Percentiles rank a stretch among this genome's conserved stretches.
Conservation (phyloP, 108 stramenopile genomes). For the Nitzschia sp. region DNA sequence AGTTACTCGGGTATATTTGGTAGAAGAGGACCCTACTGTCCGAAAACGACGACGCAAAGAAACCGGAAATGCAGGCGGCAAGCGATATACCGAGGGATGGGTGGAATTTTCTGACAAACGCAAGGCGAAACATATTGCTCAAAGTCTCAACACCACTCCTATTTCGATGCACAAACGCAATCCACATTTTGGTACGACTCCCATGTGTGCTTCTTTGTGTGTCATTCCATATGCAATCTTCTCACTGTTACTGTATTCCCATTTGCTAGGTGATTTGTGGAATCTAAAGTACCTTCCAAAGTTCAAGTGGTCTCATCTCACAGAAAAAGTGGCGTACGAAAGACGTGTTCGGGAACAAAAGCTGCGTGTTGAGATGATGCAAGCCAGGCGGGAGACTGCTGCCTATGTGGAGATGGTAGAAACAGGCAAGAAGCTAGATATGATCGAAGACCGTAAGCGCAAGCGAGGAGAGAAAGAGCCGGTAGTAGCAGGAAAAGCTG, state of each 20-base stretch:
- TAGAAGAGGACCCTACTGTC: constrained; percentile 83
- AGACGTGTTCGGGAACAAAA: constrained; percentile 88
- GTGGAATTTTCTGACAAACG: constrained; percentile 92
- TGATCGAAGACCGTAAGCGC: constrained; percentile 86
- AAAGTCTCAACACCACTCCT: constrained; percentile 80
- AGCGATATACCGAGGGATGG: constrained; percentile 94
- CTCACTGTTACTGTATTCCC: constrained; percentile 27
- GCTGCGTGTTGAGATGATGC: constrained; percentile 87
- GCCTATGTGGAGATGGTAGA: constrained; percentile 87
- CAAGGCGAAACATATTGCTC: constrained; percentile 81
- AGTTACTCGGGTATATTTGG: constrained; percentile 91
- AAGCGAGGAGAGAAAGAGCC: constrained; percentile 51
- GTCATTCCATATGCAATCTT: not conserved
- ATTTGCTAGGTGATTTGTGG: constrained; percentile 80
- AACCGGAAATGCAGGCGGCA: constrained; percentile 63
- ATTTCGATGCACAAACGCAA: constrained; percentile 81
- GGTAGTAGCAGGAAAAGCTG: constrained; percentile 1
- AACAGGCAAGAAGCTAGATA: constrained; percentile 82
- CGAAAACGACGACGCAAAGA: constrained; percentile 77
- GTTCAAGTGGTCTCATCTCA: constrained; percentile 95
- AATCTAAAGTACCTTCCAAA: constrained; percentile 91
- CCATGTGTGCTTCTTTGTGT: not conserved
- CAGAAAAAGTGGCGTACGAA: constrained; percentile 97
- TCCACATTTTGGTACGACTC: constrained; percentile 57
- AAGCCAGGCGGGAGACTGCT: constrained; percentile 88